Base-by-base conservation (phyloP, 129 eudicot species). In the Deinandra increscens region DNA sequence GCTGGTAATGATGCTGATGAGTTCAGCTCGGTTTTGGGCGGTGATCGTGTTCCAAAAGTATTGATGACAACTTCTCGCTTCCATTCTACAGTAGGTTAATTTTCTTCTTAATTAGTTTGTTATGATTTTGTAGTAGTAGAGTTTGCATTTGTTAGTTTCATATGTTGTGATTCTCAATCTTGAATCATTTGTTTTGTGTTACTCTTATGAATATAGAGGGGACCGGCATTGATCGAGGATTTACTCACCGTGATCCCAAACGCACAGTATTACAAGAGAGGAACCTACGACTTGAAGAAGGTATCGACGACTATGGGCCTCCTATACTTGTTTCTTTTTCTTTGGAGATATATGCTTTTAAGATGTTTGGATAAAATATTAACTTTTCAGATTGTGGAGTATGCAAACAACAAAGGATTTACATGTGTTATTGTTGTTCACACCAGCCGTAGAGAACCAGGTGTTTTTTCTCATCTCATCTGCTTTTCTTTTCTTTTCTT, bases 371-470 rank as follows among this genome's bases (percentile, higher is more conserved):
- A 23, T 9, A n/a, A n/a, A n/a, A n/a, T n/a, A n/a, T 9, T 18
- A 34, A 3, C 62, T 46, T 66, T 72, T 70, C 83, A 92, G 98
- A 92, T 92, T 61, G 95, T 89, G 48, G 84, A 87, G 42, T 92
- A 92, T 80, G 98, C 96, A 22, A 89, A 56, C 50, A 81, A 86
- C 45, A 89, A 89, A 74, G 98, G 89, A 64, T 92, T 71, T 71
- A 82, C 98, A n/a, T 84, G 96, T 53, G 15, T 92, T 36, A 70
- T 92, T 22, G 96, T 92, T 75, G 96, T 92, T 54, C 98, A 92
- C 78, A 88, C 98, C 53, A 92, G 85, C 75, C 87, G 98, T 48
- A 81, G 98, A 81, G 98, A 92, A 83, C 98, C 98, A 88, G 98
- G 98, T 92, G 33, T 26, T 13, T 33, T 59, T n/a, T n/a, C n/a